Evolutionary conservation across 441 rosid species (phyloP), one percentile per base, ranked within the genome.

Genomic region (Croton setiger): DNA sequence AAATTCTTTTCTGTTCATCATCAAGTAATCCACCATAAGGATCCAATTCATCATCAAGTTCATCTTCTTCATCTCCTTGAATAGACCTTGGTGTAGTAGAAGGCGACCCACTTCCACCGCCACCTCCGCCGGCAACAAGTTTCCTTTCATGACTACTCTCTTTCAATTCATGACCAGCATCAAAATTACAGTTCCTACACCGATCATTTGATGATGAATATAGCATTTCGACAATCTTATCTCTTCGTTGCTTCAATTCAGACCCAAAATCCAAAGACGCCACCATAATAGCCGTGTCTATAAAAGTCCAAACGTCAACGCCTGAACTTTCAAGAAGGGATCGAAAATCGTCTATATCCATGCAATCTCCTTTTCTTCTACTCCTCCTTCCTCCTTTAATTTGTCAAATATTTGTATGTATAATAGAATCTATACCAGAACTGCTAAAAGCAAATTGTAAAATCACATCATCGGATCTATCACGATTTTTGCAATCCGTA

Each of bases 291-390:
- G 96, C 97, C 1, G 97, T 82, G 60, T 93, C 96, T 61, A 93
- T 87, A 39, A 93, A 87, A 35, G 86, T 83, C 97, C 97, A 93
- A 9, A 93, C 88, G 65, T 93, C 98, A 54, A 91, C 96, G 17
- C 90, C 92, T 1, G 90, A 85, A 64, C 84, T 82, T n/a, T 89
- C 90, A 56, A 90, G 78, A 63, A 93, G 69, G 51, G 89, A 78
- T 72, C 98, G 84, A 63, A 93, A 87, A 76, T 91, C 94, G 27
- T 86, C 98, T 67, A 87, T 77, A 87, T 93, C 96, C 98, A 93
- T 93, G 13, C 8, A 48, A 54, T 43, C 5, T 21, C 59, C 17
- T 55, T 60, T 49, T 58, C 8, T 52, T 66, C 41, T 15, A 20
- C 27, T 35, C 39, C 65, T 48, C 13, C 63, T n/a, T 27, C 41